Conservation (phyloP, 495 filamentous ascomycete species). For the Chaetomidium leptoderma region DNA sequence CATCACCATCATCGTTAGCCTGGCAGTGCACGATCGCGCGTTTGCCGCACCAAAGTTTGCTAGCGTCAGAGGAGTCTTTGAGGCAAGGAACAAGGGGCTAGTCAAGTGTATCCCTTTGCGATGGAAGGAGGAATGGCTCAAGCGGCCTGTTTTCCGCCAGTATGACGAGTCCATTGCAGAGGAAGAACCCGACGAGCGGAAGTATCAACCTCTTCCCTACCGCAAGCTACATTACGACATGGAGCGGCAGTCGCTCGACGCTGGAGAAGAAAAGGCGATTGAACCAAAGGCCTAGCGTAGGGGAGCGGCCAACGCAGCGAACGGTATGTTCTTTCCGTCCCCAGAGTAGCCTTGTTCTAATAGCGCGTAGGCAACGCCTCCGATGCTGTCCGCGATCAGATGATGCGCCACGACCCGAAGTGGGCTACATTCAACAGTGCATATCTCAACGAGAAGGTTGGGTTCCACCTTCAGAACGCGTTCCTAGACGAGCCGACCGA, state of each 20-base stretch:
- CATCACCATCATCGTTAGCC: slow-evolving; percentile 20
- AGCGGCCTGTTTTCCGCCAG: too few species aligned
- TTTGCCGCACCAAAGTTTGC: slow-evolving; percentile 17
- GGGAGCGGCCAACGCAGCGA: slow-evolving; percentile 17
- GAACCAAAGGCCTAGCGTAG: slow-evolving; percentile 18
- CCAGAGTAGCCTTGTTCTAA: slow-evolving; percentile 13
- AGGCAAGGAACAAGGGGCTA: slow-evolving; percentile 22
- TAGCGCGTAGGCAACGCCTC: slow-evolving; percentile 2
- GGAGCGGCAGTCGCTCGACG: slow-evolving; percentile 20
- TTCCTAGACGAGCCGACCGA: slow-evolving; percentile 19
- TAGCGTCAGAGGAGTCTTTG: slow-evolving; percentile 20
- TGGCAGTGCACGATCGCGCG: slow-evolving; percentile 14
- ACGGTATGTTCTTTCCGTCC: slow-evolving; percentile 17
- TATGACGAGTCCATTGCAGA: neutral
- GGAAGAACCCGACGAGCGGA: neutral
- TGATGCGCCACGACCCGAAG: slow-evolving; percentile 27
- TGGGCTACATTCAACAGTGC: slow-evolving; percentile 10
- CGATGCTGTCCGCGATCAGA: slow-evolving; percentile 15
- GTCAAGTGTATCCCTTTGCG: slow-evolving; percentile 20
- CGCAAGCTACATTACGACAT: slow-evolving; percentile 23
- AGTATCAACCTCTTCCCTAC: slow-evolving; percentile 19
- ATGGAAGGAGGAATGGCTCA: slow-evolving; percentile 32
- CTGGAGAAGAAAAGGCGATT: slow-evolving; percentile 15
- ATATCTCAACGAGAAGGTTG: slow-evolving; percentile 4
- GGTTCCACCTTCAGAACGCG: slow-evolving; percentile 23